A percentile compares a stretch with the other conserved stretches of the same genome.
These are phyloP conservation scores for Hanseniaspora sp. DNA, from an alignment of 1,139 yeast species.

Conservation along the genomic window DNA sequence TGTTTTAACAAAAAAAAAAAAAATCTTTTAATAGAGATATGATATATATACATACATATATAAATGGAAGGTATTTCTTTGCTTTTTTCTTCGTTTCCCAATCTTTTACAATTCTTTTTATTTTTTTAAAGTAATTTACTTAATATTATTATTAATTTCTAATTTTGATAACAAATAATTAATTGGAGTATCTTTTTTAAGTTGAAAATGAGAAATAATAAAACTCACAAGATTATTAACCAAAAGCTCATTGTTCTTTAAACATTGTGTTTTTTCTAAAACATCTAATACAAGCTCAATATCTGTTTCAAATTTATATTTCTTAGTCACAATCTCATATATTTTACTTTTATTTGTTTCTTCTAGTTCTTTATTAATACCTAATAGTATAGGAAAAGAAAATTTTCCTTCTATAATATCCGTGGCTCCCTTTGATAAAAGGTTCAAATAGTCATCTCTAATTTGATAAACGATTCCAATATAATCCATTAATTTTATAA, in stretches of 20 bases:
- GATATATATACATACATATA: neutral
- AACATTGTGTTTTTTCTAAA: conserved; percentile 28
- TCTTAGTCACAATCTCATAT: conserved; percentile 33
- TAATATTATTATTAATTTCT: neutral
- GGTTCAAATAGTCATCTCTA: conserved; percentile 66
- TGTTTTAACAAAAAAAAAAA: too few species aligned
- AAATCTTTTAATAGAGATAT: neutral
- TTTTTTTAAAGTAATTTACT: too few species aligned
- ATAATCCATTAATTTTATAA: conserved; percentile 56
- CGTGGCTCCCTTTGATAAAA: conserved; percentile 51
- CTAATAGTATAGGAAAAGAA: conserved; percentile 72
- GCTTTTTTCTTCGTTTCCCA: too few species aligned
- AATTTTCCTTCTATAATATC: conserved; percentile 84
- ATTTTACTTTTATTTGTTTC: conserved; percentile 32
- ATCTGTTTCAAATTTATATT: conserved; percentile 33
- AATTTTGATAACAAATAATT: neutral
- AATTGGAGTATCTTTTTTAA: neutral
- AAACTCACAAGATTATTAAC: neutral
- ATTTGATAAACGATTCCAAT: conserved; percentile 75
- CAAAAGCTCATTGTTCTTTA: neutral
- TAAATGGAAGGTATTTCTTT: neutral
- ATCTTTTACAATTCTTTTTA: too few species aligned
- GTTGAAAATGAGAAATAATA: neutral
- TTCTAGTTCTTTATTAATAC: conserved; percentile 33
- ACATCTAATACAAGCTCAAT: conserved; percentile 42